Conservation (phyloP, 805 yeast species). For the Metahyphopichia silvanorum region DNA sequence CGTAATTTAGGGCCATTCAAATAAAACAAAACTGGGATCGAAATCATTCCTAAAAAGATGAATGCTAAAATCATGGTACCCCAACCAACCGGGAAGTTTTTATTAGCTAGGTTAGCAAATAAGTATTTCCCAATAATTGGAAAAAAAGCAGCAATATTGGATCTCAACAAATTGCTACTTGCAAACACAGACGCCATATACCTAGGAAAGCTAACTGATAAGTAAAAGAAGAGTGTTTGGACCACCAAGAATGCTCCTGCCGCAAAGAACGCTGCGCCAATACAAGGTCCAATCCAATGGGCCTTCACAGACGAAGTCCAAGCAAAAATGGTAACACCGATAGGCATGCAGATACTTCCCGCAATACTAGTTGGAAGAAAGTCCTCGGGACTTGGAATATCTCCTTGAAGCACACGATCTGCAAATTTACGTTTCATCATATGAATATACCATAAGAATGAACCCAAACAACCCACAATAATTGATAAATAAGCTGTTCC, state of each 20-base stretch:
- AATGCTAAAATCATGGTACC: conserved; percentile 49
- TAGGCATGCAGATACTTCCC: conserved; percentile 41
- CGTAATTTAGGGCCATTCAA: conserved; percentile 43
- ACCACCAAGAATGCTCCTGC: conserved; percentile 43
- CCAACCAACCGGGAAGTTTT: conserved; percentile 58
- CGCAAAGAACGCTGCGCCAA: conserved; percentile 40
- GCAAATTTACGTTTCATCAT: conserved; percentile 22
- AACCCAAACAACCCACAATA: conserved; percentile 44
- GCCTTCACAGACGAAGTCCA: conserved; percentile 42
- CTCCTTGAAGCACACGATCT: no score
- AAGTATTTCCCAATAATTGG: conserved; percentile 63
- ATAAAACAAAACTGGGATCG: conserved; percentile 46
- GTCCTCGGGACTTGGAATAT: conserved; percentile 40
- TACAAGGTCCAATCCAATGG: conserved; percentile 50
- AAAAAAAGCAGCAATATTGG: conserved; percentile 54
- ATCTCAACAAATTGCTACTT: conserved; percentile 50
- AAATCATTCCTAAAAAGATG: conserved; percentile 38
- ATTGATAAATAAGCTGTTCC: conserved; percentile 49
- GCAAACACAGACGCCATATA: conserved; percentile 60
- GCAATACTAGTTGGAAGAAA: conserved; percentile 39
- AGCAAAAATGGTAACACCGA: conserved; percentile 44
- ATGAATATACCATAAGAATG: conserved; percentile 22
- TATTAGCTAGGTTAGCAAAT: conserved; percentile 49
- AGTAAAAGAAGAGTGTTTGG: conserved; percentile 50
- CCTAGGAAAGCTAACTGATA: conserved; percentile 46